Evolutionary conservation across 2,329 filamentous ascomycete species (phyloP), one percentile per base, ranked within the genome.

Genomic region (Pezicula rhizophila): DNA sequence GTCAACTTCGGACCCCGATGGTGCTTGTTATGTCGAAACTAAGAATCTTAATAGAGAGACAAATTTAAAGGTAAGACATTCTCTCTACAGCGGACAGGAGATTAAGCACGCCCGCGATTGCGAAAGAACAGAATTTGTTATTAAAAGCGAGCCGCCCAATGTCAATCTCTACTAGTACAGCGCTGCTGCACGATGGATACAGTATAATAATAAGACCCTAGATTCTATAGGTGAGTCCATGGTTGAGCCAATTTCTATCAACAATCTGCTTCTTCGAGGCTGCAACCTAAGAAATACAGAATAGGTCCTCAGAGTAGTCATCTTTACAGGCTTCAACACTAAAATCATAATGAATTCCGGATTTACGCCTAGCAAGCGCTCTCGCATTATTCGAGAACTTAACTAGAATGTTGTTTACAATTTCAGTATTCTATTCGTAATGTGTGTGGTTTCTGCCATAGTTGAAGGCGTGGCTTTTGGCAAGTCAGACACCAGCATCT

Each of bases 321-420:
- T 95, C 15, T 99, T 95, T 69, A 97, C 93, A 10, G 93, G 93
- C 31, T 84, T 91, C 63, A 92, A 99, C 66, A 96, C 92, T 33
- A 99, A 97, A 71, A 97, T 96, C 66, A 99, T 99, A 92, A 87
- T 96, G 73, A 99, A 99, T 65, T 88, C 93, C 25, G 93, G 93
- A 52, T 85, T 91, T 53, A 99, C 93, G 1, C 93, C 93, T 11
- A 95, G 83, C 66, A 99, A 99, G 73, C 87, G 92, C 54, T 82
- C 93, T 34, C 84, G 89, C 57, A 91, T 99, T 60, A 89, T 91
- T 47, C 85, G 89, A 55, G 91, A 96, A 66, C 79, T 99, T 59
- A 99, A 99, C 72, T 95, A 89, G 79, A 96, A 96, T 67, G 91
- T 99, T 66, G 78, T 97, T 52, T 95, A 91, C 78, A 99, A 99